Conservation (phyloP, 495 filamentous ascomycete genomes). For the Penicillium pulvis region DNA sequence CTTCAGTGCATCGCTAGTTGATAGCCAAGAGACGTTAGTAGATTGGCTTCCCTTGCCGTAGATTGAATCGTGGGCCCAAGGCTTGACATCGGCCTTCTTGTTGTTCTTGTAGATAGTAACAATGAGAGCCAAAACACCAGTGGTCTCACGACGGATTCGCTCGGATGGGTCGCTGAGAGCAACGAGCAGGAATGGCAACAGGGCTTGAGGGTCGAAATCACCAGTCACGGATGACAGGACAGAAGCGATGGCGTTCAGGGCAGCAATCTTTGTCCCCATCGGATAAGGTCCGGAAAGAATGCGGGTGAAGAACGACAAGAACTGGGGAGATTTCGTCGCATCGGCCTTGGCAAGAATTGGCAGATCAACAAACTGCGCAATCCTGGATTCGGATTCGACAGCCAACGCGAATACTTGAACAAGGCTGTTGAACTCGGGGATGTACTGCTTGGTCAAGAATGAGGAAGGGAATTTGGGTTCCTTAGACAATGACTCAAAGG, state of each 20-base stretch:
- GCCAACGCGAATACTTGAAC: slow-evolving; percentile 64
- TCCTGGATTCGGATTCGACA: slow-evolving; percentile 46
- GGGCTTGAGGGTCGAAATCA: slow-evolving; percentile 69
- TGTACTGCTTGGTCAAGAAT: slow-evolving; percentile 38
- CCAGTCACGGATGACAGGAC: slow-evolving; percentile 52
- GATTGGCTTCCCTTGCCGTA: slow-evolving; percentile 57
- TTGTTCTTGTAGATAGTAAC: slow-evolving; percentile 50
- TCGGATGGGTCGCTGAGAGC: slow-evolving; percentile 73
- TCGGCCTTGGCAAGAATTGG: slow-evolving; percentile 58
- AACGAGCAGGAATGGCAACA: slow-evolving; percentile 74
- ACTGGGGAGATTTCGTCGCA: slow-evolving; percentile 62
- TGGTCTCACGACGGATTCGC: slow-evolving; percentile 73
- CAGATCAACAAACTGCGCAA: slow-evolving; percentile 59
- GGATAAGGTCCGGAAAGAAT: slow-evolving; percentile 74
- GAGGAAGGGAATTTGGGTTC: slow-evolving; percentile 34
- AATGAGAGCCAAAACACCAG: slow-evolving; percentile 57
- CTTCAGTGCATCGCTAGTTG: slow-evolving; percentile 53
- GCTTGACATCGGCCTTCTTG: slow-evolving; percentile 37
- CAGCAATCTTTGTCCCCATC: slow-evolving; percentile 63
- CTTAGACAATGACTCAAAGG: slow-evolving; percentile 36
- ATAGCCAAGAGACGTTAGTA: slow-evolving; percentile 59
- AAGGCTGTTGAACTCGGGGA: slow-evolving; percentile 55
- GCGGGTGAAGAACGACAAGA: slow-evolving; percentile 73
- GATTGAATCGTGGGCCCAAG: slow-evolving; percentile 57
- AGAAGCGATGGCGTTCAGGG: slow-evolving; percentile 60